Base-by-base conservation (phyloP, 2,329 filamentous ascomycete species). In the Alternaria arbusti region DNA sequence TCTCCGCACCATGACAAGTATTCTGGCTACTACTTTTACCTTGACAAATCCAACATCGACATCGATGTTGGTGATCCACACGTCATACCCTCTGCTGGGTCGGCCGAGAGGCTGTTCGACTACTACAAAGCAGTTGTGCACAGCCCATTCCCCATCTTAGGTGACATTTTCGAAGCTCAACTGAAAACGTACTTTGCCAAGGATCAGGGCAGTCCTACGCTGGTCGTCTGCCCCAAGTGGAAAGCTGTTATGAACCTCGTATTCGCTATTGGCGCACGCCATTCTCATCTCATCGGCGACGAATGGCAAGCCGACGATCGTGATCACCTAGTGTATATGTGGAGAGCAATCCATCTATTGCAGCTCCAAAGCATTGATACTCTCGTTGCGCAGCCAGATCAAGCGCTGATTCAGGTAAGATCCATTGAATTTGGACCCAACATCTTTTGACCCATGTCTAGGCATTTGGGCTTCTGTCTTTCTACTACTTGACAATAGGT, bases 191-290 rank as follows among this genome's bases (percentile, higher is more conserved):
- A 47, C 30, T 59, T 63, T 44, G 23, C 8, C 12, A n/a, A 13
- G n/a, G 20, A 62, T 45, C 46, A 61, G 20, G 26, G 22, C n/a
- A 20, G 54, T 28, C 25, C 49, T 36, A 43, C 52, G 51, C 22
- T 15, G 22, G 23, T 26, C 8, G 59, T 56, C 22, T 80, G 78
- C n/a, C 36, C 55, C n/a, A 65, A 57, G 15, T 65, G 63, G 79
- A 70, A 73, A 9, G 76, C 74, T 11, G 72, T 77, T 15, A 54
- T 82, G 57, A 81, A 82, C 49, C 61, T 81, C 9, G 70, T 82
- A 7, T 79, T 81, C 47, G 80, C 80, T 17, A 78, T 82, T 26
- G 78, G 76, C 10, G 73, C 79, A n/a, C 71, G 74, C 51, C 75
- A 77, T 61, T 74, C 74, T 12, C 68, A 76, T 55, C 68, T 79